Conservation (phyloP, 2,329 filamentous ascomycete species). For the Alternaria sp. region DNA sequence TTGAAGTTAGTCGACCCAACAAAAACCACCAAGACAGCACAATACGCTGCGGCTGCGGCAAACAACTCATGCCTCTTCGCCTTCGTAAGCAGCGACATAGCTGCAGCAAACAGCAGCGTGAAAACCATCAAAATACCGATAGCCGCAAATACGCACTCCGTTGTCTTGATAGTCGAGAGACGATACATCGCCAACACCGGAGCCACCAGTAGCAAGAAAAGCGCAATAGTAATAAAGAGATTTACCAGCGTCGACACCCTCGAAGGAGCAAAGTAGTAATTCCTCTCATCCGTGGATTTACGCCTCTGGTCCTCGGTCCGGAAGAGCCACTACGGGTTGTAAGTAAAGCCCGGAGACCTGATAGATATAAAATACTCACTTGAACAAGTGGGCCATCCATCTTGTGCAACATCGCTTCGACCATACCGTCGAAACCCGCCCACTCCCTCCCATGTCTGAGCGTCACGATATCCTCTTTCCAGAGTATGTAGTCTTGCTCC, state of each 20-base stretch:
- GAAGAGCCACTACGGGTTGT: conserved; percentile 7
- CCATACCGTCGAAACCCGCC: conserved; percentile 38
- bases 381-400: conserved; percentile 14
- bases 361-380: no score
- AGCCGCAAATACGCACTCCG: no score
- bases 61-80: conserved; percentile 46
- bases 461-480: conserved; percentile 41
- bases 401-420: conserved; percentile 29
- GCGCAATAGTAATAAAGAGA: conserved; percentile 33
- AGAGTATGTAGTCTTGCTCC: conserved; percentile 29
- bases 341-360: no score
- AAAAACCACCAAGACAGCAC: conserved; percentile 48
- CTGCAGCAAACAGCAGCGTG: conserved; percentile 45
- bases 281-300: conserved; percentile 26
- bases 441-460: conserved; percentile 38
- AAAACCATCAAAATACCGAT: conserved; percentile 51
- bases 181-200: conserved; percentile 41
- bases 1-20: no score
- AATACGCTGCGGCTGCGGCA: conserved; percentile 47
- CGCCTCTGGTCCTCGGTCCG: conserved; percentile 27
- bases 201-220: conserved; percentile 39
- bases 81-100: conserved; percentile 45
- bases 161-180: no score
- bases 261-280: conserved; percentile 35
- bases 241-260: conserved; percentile 38